A percentile compares a stretch with the other conserved stretches of the same genome.
Evolutionary conservation across 176 grass and related monocot species (phyloP).

Genomic region (Alopecurus myosuroides): DNA sequence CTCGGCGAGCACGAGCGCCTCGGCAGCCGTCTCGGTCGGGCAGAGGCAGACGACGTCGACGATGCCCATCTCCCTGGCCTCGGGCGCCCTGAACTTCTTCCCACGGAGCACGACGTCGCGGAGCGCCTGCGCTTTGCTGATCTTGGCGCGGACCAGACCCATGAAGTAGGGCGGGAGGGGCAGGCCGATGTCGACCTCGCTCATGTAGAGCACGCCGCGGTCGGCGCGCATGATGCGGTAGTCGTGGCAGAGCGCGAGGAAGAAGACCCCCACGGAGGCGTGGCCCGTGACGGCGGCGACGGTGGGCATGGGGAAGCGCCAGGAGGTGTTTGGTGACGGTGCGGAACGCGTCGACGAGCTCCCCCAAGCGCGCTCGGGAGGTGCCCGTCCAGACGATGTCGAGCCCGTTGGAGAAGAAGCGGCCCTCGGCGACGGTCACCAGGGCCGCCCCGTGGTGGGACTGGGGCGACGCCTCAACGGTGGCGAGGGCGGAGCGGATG

Average conservation of each 20-base stretch:
- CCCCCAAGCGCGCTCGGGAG: too few relatives aligned
- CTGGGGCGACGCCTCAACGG: constrained; percentile 7
- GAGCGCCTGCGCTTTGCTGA: constrained; percentile 41
- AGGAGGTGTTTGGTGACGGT: too few relatives aligned
- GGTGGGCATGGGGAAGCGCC: constrained; percentile 84
- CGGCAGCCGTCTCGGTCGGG: neutral
- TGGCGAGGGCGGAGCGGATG: constrained; percentile 46
- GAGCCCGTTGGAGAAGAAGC: constrained; percentile 96
- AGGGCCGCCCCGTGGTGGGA: constrained; percentile 42
- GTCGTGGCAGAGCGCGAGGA: constrained; percentile 81
- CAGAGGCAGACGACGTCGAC: too few relatives aligned
- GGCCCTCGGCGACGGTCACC: constrained; percentile 70
- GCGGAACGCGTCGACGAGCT: too few relatives aligned
- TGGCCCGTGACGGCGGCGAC: constrained; percentile 84
- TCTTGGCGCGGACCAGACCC: constrained; percentile 58
- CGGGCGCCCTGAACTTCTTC: constrained; percentile 43
- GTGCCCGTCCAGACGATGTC: constrained; percentile 70
- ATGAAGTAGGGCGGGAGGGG: constrained; percentile 61
- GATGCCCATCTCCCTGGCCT: constrained; percentile 60
- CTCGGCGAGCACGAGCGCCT: constrained; percentile 72
- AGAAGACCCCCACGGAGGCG: constrained; percentile 49
- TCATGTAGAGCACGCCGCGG: too few relatives aligned
- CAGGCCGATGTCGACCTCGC: constrained; percentile 86
- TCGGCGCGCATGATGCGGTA: constrained; percentile 78
- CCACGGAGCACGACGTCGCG: constrained; percentile 61